Conservation (phyloP, 2,329 filamentous ascomycete species). For the Lomentospora prolificans region DNA sequence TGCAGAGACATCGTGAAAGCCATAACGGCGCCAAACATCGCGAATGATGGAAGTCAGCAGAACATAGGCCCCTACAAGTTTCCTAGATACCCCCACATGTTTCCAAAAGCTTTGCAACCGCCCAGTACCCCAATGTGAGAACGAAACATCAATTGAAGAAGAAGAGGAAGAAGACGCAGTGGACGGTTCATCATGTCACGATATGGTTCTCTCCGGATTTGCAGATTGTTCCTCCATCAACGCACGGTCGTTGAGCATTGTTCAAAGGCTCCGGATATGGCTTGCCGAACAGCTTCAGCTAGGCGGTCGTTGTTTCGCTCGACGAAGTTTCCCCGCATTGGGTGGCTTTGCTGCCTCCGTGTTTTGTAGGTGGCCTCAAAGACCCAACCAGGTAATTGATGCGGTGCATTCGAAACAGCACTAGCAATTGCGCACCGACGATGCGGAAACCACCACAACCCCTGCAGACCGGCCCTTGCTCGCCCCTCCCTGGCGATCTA, state of each 20-base stretch:
- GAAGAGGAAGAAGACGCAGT: too few relatives aligned
- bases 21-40: too few relatives aligned
- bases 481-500: neutral
- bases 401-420: neutral
- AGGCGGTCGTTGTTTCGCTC: neutral
- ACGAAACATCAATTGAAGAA: too few relatives aligned
- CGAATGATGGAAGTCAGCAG: too few relatives aligned
- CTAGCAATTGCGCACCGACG: slow-evolving; percentile 3
- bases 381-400: neutral
- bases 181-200: too few relatives aligned
- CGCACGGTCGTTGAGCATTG: neutral
- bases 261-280: neutral
- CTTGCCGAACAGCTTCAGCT: neutral
- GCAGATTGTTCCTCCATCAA: too few relatives aligned
- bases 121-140: too few relatives aligned
- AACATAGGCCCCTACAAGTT: too few relatives aligned
- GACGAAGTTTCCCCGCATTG: neutral
- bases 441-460: neutral
- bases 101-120: too few relatives aligned
- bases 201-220: too few relatives aligned
- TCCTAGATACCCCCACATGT: too few relatives aligned
- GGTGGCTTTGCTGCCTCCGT: neutral
- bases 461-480: neutral
- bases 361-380: neutral
- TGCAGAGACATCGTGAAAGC: too few relatives aligned